phyloP scores from a whole-genome alignment of 176 grass and related monocot genomes.

The Ensete glaucum region DNA sequence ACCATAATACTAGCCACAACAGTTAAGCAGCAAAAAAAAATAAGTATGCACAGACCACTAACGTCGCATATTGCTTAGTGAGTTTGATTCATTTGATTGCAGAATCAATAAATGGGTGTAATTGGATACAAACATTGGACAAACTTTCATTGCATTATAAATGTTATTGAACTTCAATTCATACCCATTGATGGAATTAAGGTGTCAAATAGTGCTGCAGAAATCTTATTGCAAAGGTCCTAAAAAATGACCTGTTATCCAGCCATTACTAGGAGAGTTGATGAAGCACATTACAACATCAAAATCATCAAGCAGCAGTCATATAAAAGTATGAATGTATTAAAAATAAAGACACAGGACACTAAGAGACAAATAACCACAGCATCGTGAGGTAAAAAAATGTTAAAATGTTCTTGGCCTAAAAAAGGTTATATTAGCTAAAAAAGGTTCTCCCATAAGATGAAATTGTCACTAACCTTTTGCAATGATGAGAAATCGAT shows the following conservation, averaged over 20 bases:
- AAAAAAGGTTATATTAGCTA: neutral
- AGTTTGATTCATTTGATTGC: neutral
- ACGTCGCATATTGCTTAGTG: neutral
- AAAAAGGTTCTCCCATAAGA: neutral
- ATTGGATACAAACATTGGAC: neutral
- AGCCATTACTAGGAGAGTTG: neutral
- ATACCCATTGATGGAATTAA: too few relatives aligned
- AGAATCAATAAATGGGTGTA: neutral
- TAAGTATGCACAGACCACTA: too few relatives aligned
- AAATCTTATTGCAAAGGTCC: neutral
- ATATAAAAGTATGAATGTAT: neutral
- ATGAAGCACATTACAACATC: neutral
- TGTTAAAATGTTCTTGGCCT: neutral
- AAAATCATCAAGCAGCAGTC: neutral
- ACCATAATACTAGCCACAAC: too few relatives aligned
- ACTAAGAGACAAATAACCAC: neutral
- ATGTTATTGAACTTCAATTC: neutral
- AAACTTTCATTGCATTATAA: neutral
- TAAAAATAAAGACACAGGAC: neutral
- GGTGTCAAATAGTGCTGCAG: neutral
- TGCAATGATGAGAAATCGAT: constrained; percentile 97
- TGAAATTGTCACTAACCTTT: constrained; percentile 48
- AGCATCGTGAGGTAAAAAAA: neutral
- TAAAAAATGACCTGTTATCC: neutral
- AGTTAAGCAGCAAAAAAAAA: neutral